Evolutionary conservation across 1,284 basidiomycete species (phyloP).

Genomic region (Phellinidium pouzarii): DNA sequence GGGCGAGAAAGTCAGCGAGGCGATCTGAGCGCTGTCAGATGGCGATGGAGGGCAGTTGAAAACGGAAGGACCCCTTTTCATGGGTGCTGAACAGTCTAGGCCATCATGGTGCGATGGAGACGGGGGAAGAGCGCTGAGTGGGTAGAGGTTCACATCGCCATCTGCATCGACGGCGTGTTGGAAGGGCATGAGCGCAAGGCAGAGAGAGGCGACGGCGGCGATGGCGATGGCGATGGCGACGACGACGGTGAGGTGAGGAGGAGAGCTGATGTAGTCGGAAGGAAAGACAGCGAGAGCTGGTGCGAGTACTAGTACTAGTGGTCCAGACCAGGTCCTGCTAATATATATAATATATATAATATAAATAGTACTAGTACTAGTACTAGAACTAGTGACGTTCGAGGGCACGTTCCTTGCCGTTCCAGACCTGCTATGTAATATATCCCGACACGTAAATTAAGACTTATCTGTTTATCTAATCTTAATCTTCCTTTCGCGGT

Average conservation of each 20-base stretch:
- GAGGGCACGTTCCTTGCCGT: constrained; percentile 3
- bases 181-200: background rate
- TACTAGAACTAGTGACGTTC: constrained; percentile 3
- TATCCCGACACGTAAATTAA: no score
- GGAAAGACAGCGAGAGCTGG: no score
- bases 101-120: background rate
- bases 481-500: no score
- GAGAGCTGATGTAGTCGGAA: no score
- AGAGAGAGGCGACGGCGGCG: background rate
- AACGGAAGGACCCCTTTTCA: background rate
- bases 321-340: no score
- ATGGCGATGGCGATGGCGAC: background rate
- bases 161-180: background rate
- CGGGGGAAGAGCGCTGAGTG: background rate
- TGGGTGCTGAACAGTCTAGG: background rate
- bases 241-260: background rate
- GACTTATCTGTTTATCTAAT: no score
- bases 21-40: background rate
- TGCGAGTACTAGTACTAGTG: background rate
- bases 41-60: background rate
- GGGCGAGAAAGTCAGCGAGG: background rate
- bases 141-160: background rate
- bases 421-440: no score
- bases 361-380: background rate
- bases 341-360: no score